phyloP scores from a whole-genome alignment of 805 yeast genomes.

The Teunomyces stri region DNA sequence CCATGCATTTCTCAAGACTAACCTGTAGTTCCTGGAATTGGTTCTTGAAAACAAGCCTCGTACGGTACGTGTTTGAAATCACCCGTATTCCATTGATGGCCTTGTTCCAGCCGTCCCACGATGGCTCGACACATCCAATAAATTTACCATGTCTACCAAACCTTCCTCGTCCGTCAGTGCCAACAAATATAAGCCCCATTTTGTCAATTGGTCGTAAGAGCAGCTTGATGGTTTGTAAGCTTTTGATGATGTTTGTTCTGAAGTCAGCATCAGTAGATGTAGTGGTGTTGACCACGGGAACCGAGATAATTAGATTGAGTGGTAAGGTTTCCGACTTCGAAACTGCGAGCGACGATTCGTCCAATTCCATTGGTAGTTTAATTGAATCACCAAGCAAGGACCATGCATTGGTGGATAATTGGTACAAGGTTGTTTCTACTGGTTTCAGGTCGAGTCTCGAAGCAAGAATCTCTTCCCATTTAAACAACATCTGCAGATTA shows the following conservation, averaged over 20 bases:
- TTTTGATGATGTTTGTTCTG: slow-evolving; percentile 16
- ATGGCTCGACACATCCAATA: slow-evolving; percentile 43
- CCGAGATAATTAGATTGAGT: slow-evolving; percentile 41
- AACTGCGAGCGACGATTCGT: slow-evolving; percentile 34
- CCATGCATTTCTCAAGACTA: slow-evolving; percentile 26
- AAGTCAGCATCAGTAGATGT: slow-evolving; percentile 26
- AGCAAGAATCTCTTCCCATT: slow-evolving; percentile 39
- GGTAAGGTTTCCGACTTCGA: slow-evolving; percentile 40
- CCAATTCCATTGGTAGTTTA: slow-evolving; percentile 38
- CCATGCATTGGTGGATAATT: slow-evolving; percentile 54
- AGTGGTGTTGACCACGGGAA: slow-evolving; percentile 38
- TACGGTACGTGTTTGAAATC: slow-evolving; percentile 13
- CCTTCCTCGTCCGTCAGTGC: slow-evolving; percentile 41
- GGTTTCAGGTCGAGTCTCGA: slow-evolving; percentile 5
- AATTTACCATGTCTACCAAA: slow-evolving; percentile 41
- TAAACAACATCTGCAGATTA: slow-evolving; percentile 30
- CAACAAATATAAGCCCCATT: slow-evolving; percentile 48
- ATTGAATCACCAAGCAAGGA: slow-evolving; percentile 29
- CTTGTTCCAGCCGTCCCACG: slow-evolving; percentile 51
- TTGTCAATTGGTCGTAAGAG: slow-evolving; percentile 37
- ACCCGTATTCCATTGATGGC: slow-evolving; percentile 37
- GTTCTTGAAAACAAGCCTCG: slow-evolving; percentile 12
- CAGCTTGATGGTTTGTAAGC: slow-evolving; percentile 24
- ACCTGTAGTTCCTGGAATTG: slow-evolving; percentile 22
- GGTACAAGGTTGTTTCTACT: slow-evolving; percentile 26